phyloP scores from a whole-genome alignment of 2,329 filamentous ascomycete species.

The Pseudogymnoascus sp. region DNA sequence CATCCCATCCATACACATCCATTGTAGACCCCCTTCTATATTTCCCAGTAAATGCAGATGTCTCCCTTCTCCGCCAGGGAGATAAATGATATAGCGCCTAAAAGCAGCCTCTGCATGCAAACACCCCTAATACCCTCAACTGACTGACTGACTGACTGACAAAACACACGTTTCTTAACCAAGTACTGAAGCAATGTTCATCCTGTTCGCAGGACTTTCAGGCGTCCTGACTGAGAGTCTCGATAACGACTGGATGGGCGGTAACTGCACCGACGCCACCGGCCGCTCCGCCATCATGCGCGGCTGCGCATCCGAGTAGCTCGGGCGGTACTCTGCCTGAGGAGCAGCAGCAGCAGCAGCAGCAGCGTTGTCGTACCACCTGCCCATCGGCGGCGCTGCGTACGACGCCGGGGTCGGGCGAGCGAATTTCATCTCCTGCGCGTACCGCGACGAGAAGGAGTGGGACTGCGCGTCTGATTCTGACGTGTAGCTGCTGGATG shows the following conservation, averaged over 20 bases:
- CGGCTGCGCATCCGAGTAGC: neutral
- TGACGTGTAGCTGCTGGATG: slow-evolving; percentile 17
- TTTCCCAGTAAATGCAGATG: neutral
- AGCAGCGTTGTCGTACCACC: neutral
- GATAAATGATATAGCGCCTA: neutral
- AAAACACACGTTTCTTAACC: neutral
- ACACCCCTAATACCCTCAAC: neutral
- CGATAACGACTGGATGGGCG: neutral
- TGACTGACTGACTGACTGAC: neutral
- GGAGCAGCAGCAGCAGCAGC: neutral
- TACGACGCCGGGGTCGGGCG: neutral
- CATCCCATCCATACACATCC: neutral
- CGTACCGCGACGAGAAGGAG: slow-evolving; percentile 16
- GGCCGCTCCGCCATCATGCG: neutral
- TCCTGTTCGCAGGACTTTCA: neutral
- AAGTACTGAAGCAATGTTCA: neutral
- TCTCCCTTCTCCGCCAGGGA: neutral
- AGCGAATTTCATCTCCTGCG: neutral
- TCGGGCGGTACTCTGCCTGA: neutral
- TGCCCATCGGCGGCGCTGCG: neutral
- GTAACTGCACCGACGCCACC: neutral
- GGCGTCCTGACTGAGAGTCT: neutral
- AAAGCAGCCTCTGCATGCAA: neutral
- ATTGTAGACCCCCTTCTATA: neutral
- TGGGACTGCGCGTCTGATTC: slow-evolving; percentile 20